These are phyloP conservation scores for Paramecium biaurelia DNA, from an alignment of 73 alveolate species.

Conservation along the genomic window DNA sequence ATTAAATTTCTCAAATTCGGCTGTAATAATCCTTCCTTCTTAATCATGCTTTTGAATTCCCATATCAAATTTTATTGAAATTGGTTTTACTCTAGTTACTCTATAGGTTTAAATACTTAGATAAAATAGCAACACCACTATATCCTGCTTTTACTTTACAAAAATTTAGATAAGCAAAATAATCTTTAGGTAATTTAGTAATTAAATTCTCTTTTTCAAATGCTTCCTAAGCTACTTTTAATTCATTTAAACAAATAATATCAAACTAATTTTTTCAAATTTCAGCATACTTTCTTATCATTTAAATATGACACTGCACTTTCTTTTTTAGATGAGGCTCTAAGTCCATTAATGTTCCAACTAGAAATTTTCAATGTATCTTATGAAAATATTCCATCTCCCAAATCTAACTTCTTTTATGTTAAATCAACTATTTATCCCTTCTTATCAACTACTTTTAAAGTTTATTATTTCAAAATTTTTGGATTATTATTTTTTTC, in stretches of 20 bases:
- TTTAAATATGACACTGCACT: constrained; percentile 73
- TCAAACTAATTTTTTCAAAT: constrained; percentile 64
- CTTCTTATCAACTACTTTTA: neutral
- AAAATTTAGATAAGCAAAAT: constrained; percentile 78
- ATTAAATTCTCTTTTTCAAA: constrained; percentile 68
- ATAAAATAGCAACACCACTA: constrained; percentile 93
- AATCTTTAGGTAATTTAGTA: constrained; percentile 39
- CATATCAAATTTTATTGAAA: constrained; percentile 75
- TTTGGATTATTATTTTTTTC: neutral
- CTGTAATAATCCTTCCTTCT: constrained; percentile 93
- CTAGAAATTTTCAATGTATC: constrained; percentile 54
- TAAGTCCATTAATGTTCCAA: constrained; percentile 91
- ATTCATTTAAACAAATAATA: constrained; percentile 85
- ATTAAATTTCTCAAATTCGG: constrained; percentile 88
- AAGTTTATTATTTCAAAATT: neutral
- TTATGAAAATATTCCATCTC: constrained; percentile 59
- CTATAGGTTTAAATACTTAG: constrained; percentile 50
- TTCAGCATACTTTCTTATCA: constrained; percentile 29
- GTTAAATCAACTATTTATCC: neutral
- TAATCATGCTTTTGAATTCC: constrained; percentile 84
- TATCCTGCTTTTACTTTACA: constrained; percentile 87
- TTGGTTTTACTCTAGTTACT: constrained; percentile 70
- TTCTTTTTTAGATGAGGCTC: constrained; percentile 80
- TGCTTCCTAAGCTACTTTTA: constrained; percentile 79
- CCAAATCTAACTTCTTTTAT: constrained; percentile 11